Conservation (phyloP, 192 early-diverging fungal genomes). For the Tieghemiomyces parasiticus region DNA sequence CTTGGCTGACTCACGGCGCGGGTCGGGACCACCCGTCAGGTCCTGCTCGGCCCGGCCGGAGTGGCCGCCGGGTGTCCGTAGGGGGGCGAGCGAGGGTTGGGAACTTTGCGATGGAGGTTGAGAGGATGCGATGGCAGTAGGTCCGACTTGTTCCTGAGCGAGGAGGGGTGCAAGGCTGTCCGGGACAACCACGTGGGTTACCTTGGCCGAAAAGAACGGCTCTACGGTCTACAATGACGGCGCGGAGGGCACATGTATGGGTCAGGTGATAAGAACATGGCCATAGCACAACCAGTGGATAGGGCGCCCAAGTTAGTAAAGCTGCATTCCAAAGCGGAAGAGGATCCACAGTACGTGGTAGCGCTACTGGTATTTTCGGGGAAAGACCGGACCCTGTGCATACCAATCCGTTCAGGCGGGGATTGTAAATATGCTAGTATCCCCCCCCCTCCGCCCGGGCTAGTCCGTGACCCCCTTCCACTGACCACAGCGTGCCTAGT, state of each 20-base stretch:
- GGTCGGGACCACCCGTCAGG: not conserved
- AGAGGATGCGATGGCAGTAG: not conserved
- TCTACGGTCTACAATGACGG: conserved; percentile 22
- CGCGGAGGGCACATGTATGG: not conserved
- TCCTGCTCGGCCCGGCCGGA: conserved; percentile 17
- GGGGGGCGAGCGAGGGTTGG: too few relatives aligned
- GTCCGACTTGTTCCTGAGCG: not conserved
- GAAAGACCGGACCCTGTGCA: not conserved
- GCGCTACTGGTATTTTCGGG: not conserved
- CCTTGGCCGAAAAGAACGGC: conserved; percentile 30
- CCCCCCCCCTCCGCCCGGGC: too few relatives aligned
- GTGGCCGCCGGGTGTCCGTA: conserved; percentile 10
- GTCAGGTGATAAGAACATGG: not conserved
- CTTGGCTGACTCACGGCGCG: not conserved
- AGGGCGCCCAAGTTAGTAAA: not conserved
- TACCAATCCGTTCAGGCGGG: conserved; percentile 13
- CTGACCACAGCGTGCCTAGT: not conserved
- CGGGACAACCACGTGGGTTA: conserved; percentile 29
- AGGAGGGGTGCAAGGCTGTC: not conserved
- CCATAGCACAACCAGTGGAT: not conserved
- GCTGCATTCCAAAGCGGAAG: not conserved
- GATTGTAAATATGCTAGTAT: conserved; percentile 18
- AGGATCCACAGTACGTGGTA: not conserved
- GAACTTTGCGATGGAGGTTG: too few relatives aligned
- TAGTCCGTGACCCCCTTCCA: not conserved